Evolutionary conservation across 2,329 filamentous ascomycete genomes (phyloP).

Genomic region (Eutypella sp.): DNA sequence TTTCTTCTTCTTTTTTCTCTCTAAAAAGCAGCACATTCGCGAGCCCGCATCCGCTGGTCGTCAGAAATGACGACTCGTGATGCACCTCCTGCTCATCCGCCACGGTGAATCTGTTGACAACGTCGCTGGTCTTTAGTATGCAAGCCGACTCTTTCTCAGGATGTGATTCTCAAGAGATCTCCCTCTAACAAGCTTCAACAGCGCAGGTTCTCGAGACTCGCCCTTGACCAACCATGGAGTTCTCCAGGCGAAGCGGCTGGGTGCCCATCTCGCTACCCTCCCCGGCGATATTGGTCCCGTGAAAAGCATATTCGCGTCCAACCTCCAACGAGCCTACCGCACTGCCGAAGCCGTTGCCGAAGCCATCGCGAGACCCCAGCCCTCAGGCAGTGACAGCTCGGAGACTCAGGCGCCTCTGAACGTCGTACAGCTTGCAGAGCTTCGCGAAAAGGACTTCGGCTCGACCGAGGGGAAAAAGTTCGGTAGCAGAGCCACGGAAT

Average conservation of each 20-base stretch:
- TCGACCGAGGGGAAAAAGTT: slow-evolving; percentile 63
- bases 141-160: neutral
- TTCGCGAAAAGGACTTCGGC: slow-evolving; percentile 73
- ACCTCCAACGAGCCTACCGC: slow-evolving; percentile 66
- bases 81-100: slow-evolving; percentile 68
- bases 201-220: slow-evolving; percentile 77
- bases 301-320: slow-evolving; percentile 70
- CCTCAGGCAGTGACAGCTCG: neutral
- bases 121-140: slow-evolving; percentile 70
- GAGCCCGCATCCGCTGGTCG: neutral
- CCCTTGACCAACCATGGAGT: slow-evolving; percentile 76
- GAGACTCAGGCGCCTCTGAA: slow-evolving; percentile 13
- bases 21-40: too few species aligned
- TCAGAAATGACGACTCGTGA: slow-evolving; percentile 18
- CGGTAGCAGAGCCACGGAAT: slow-evolving; percentile 28
- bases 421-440: slow-evolving; percentile 38
- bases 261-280: slow-evolving; percentile 49
- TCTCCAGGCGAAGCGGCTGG: slow-evolving; percentile 71
- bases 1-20: too few species aligned
- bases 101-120: slow-evolving; percentile 93
- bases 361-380: slow-evolving; percentile 55
- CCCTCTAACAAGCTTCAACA: slow-evolving; percentile 31
- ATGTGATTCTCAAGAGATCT: neutral
- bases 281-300: slow-evolving; percentile 30
- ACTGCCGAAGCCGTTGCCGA: slow-evolving; percentile 64